Conservation (phyloP, 208 protist species). For the Trypanosoma rangeli region DNA sequence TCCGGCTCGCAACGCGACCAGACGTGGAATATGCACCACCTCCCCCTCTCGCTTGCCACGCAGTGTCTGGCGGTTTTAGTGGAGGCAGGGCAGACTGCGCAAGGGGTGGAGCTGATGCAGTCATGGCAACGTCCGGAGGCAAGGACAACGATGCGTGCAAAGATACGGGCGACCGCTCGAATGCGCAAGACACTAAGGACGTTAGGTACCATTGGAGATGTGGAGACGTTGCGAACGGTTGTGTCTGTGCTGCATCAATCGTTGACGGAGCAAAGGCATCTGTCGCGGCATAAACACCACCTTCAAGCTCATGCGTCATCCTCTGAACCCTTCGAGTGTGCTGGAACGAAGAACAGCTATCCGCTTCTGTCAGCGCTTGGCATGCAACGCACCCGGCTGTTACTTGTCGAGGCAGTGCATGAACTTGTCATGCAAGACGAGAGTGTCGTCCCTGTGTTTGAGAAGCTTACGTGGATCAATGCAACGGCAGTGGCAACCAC, state of each 20-base stretch:
- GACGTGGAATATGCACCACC: not conserved
- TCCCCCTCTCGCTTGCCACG: constrained; percentile 12
- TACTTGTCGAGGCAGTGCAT: constrained; percentile 22
- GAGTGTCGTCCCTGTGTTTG: constrained; percentile 15
- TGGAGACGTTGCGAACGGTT: constrained; percentile 19
- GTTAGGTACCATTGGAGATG: constrained; percentile 27
- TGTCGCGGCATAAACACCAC: not conserved
- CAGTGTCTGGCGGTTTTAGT: constrained; percentile 22
- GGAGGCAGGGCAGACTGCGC: constrained; percentile 9
- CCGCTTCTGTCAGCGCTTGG: constrained; percentile 18
- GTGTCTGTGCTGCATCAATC: constrained; percentile 18
- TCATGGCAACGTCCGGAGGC: constrained; percentile 9
- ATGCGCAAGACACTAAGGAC: constrained; percentile 20
- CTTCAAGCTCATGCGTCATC: not conserved
- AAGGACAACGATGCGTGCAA: not conserved
- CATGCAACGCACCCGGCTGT: constrained; percentile 14
- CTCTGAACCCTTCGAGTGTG: not conserved
- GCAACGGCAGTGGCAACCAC: constrained; percentile 8
- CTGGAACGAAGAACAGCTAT: not conserved
- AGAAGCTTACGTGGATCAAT: constrained; percentile 28
- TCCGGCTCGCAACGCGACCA: not conserved
- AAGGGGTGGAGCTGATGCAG: constrained; percentile 8
- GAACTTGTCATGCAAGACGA: constrained; percentile 25
- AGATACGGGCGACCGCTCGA: not conserved
- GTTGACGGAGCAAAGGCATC: constrained; percentile 7